Percentiles rank a stretch among this genome's conserved stretches.
These are phyloP conservation scores for Scolecobasidium constrictum DNA, from an alignment of 2,329 filamentous ascomycete species.

Conservation along the genomic window DNA sequence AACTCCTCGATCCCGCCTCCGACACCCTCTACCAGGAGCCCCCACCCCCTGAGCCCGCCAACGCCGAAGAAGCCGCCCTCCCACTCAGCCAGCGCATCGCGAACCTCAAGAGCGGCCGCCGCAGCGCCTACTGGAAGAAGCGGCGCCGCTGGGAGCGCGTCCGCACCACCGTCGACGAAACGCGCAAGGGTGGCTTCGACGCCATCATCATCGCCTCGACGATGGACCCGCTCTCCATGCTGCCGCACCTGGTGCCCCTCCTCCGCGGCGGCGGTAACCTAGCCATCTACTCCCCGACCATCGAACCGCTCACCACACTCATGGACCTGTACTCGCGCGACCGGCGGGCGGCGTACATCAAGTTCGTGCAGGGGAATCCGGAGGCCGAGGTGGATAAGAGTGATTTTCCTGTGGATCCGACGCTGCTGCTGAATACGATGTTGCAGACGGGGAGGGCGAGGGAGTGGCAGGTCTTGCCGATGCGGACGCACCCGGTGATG, in stretches of 20 bases:
- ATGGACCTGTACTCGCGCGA: conserved; percentile 78
- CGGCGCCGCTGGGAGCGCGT: conserved; percentile 68
- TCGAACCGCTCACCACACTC: conserved; percentile 68
- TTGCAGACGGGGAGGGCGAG: conserved; percentile 72
- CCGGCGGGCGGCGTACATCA: conserved; percentile 58
- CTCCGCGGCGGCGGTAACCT: conserved; percentile 74
- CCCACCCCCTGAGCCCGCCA: conserved; percentile 33
- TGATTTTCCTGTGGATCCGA: conserved; percentile 82
- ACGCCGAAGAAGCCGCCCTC: conserved; percentile 30
- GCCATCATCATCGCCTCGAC: conserved; percentile 72
- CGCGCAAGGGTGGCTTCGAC: conserved; percentile 66
- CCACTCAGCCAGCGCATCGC: conserved; percentile 41
- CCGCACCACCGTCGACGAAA: conserved; percentile 61
- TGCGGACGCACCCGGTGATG: conserved; percentile 90
- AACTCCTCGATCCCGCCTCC: conserved; percentile 65
- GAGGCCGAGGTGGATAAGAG: conserved; percentile 19
- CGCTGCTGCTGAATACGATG: conserved; percentile 64
- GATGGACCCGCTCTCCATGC: conserved; percentile 69
- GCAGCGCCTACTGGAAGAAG: conserved; percentile 83
- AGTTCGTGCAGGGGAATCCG: conserved; percentile 17
- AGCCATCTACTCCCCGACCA: conserved; percentile 70
- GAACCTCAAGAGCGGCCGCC: conserved; percentile 68
- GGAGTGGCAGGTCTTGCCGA: conserved; percentile 84
- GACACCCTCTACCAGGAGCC: conserved; percentile 69
- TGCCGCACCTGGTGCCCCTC: conserved; percentile 67